Evolutionary conservation across 257 asterid genomes (phyloP).

Genomic region (Nemophila menziesii): DNA sequence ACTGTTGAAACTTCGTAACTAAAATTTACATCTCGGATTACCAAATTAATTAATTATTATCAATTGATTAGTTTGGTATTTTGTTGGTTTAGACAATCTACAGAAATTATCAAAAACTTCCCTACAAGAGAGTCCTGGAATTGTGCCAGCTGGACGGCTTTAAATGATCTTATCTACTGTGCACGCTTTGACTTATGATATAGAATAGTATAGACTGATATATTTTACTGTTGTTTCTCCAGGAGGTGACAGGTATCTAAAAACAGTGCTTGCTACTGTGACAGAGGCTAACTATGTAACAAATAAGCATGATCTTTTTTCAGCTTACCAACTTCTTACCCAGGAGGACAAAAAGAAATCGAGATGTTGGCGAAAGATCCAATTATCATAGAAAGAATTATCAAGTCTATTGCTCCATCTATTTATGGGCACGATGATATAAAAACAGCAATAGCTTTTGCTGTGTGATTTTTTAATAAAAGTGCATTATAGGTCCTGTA

Average conservation of each 20-base stretch:
- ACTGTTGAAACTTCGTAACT: no score
- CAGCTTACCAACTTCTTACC: constrained; percentile 93
- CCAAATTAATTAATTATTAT: no score
- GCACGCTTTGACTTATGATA: constrained; percentile 99
- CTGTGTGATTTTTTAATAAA: no score
- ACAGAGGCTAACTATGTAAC: constrained; percentile 90
- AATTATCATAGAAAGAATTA: constrained; percentile 75
- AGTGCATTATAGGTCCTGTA: no score
- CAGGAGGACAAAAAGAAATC: constrained; percentile 95
- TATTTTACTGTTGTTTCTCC: constrained; percentile 12
- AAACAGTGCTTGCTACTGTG: constrained; percentile 98
- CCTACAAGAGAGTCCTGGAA: constrained; percentile 98
- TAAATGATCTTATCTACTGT: constrained; percentile 97
- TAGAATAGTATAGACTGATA: no score
- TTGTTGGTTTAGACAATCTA: constrained; percentile 59
- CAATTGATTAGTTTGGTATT: no score
- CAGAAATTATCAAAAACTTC: constrained; percentile 95
- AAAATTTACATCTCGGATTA: no score
- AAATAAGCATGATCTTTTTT: constrained; percentile 93
- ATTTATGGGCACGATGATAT: constrained; percentile 96
- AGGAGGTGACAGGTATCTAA: constrained; percentile 98
- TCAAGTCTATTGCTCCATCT: constrained; percentile 94
- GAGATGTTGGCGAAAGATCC: constrained; percentile 96
- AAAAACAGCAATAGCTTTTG: constrained; percentile 93
- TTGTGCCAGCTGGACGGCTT: constrained; percentile 98